Base-by-base conservation (phyloP, 345 rosid genomes). In the Linum tenue region DNA sequence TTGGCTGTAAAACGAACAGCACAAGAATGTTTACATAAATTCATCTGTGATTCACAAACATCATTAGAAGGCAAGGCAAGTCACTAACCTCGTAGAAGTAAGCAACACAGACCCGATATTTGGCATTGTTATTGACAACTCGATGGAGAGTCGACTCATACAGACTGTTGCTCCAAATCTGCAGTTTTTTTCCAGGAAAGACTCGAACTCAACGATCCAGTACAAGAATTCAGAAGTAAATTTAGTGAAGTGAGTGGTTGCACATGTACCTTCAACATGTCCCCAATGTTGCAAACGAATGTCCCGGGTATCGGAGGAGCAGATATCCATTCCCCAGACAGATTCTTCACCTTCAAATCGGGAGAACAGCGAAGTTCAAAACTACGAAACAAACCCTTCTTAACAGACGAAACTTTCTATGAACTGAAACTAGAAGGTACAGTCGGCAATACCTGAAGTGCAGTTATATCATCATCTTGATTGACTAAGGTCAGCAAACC, bases 201-300 rank as follows among this genome's bases (percentile, higher is more conserved):
- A 39, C 14, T 39, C 8, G 31, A 56, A 55, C 37, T 63, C 59
- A 58, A 69, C 31, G 57, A 59, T 69, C 2, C 8, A 56, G n/a
- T 39, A 44, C 2, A 9, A 60, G 2, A 59, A 41, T 5, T 12
- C 31, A 22, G 12, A 62, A 17, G 31, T 15, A 17, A 69, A 65
- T 6, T 40, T n/a, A n/a, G 6, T 56, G 7, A 55, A 58, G 2
- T 7, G 38, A 39, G 7, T 58, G 2, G 3, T 9, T 14, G 5
- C 1, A 40, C 59, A 7, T 37, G 40, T 74, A 90, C 94, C 98
- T 90, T 90, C 64, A 90, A 73, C 97, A 92, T 92, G 80, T 92
- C 94, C 1, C 98, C 91, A 2, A 92, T 90, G 87, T 86, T 90
- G 81, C 97, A 92, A 10, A 90, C 87, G 72, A 90, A 87, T 16